Evolutionary conservation across 2,329 filamentous ascomycete genomes (phyloP).

Genomic region (Sporothrix sp.): DNA sequence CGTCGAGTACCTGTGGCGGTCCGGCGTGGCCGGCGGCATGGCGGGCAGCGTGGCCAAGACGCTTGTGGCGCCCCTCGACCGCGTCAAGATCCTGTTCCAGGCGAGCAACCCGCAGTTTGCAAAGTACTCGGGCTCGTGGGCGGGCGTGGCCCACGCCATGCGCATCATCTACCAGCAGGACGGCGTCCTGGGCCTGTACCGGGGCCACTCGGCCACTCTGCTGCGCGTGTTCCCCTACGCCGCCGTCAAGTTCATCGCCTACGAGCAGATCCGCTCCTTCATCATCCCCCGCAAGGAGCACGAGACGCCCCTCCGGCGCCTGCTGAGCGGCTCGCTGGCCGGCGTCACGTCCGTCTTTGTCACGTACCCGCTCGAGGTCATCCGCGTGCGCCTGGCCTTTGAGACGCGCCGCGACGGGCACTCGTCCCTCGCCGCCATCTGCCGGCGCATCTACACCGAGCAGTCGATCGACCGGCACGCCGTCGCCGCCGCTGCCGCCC

Average conservation of each 20-base stretch:
- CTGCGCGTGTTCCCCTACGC: slow-evolving; percentile 95
- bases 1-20: slow-evolving; percentile 73
- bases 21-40: slow-evolving; percentile 75
- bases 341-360: slow-evolving; percentile 90
- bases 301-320: slow-evolving; percentile 70
- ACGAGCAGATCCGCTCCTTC: slow-evolving; percentile 81
- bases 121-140: slow-evolving; percentile 86
- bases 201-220: slow-evolving; percentile 88
- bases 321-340: slow-evolving; percentile 63
- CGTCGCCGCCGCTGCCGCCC: slow-evolving; percentile 28
- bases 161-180: slow-evolving; percentile 70
- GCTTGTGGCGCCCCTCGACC: slow-evolving; percentile 86
- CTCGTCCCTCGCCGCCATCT: slow-evolving; percentile 65
- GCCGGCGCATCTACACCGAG: slow-evolving; percentile 79
- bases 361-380: slow-evolving; percentile 90
- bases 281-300: slow-evolving; percentile 62
- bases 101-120: slow-evolving; percentile 87
- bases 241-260: slow-evolving; percentile 94
- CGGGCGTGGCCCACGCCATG: slow-evolving; percentile 72
- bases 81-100: slow-evolving; percentile 98
- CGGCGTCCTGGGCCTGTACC: slow-evolving; percentile 69
- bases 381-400: slow-evolving; percentile 85
- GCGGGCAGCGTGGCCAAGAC: slow-evolving; percentile 95
- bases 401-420: slow-evolving; percentile 71
- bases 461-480: slow-evolving; percentile 37